phyloP scores from a whole-genome alignment of 2,329 filamentous ascomycete species.

The Coleophoma cylindrospora region DNA sequence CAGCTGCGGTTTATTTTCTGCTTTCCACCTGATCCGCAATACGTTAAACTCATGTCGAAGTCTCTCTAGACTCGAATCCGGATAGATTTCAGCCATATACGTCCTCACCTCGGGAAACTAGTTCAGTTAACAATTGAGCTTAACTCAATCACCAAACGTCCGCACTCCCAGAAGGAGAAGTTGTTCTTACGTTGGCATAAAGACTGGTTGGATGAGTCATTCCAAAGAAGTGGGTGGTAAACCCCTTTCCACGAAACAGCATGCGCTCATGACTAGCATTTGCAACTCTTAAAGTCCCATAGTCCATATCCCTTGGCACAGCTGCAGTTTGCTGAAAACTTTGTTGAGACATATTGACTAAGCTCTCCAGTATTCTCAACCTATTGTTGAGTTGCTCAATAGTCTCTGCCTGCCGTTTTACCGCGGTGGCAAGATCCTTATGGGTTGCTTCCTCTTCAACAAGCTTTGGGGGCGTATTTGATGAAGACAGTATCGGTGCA shows the following conservation, averaged over 20 bases:
- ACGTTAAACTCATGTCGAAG: neutral
- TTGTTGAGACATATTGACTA: neutral
- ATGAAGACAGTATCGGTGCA: neutral
- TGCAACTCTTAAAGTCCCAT: neutral
- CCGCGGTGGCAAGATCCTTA: neutral
- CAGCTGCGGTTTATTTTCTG: neutral
- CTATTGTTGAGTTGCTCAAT: neutral
- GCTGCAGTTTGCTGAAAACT: too few relatives aligned
- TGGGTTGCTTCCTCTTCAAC: neutral
- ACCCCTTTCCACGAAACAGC: conserved; percentile 1
- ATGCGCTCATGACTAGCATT: neutral
- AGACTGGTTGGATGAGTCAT: neutral
- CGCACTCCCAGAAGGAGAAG: neutral
- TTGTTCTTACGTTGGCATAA: neutral
- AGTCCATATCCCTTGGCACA: too few relatives aligned
- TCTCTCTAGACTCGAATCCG: neutral
- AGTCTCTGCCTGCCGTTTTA: neutral
- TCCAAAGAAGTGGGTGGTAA: conserved; percentile 3
- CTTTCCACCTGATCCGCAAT: neutral
- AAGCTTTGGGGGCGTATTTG: neutral
- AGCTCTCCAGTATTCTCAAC: neutral
- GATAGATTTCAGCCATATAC: neutral
- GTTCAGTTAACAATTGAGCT: neutral
- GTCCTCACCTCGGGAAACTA: neutral
- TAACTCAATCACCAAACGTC: neutral